These are phyloP conservation scores for Pterocarpus macrocarpus DNA, from an alignment of 306 rosid genomes.

Conservation along the genomic window DNA sequence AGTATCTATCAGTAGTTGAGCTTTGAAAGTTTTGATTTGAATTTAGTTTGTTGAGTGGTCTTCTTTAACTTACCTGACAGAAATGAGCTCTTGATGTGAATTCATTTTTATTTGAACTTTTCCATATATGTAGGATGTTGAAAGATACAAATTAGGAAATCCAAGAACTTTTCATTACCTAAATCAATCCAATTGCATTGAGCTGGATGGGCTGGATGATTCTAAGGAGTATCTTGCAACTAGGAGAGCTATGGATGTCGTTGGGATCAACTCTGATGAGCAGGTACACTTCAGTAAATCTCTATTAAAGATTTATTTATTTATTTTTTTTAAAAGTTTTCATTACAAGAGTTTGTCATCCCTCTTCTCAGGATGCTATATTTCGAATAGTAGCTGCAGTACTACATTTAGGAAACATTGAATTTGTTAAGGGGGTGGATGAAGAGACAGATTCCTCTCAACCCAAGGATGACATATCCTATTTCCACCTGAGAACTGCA, in stretches of 20 bases:
- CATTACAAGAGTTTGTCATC: slow-evolving; percentile 30
- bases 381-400: slow-evolving; percentile 90
- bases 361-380: slow-evolving; percentile 80
- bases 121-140: slow-evolving; percentile 64
- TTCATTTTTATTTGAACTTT: slow-evolving; percentile 35
- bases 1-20: not conserved
- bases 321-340: slow-evolving; percentile 10
- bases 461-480: slow-evolving; percentile 83
- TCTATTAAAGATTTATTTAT: slow-evolving; percentile 7
- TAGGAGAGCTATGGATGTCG: slow-evolving; percentile 94
- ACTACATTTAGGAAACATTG: slow-evolving; percentile 93
- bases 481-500: slow-evolving; percentile 78
- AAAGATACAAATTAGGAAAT: slow-evolving; percentile 77
- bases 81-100: slow-evolving; percentile 5
- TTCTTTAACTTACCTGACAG: slow-evolving; percentile 17
- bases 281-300: slow-evolving; percentile 66
- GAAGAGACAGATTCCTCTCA: slow-evolving; percentile 80
- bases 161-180: slow-evolving; percentile 85
- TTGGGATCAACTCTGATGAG: slow-evolving; percentile 81
- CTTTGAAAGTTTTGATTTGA: slow-evolving; percentile 25
- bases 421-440: slow-evolving; percentile 74
- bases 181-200: slow-evolving; percentile 79
- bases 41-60: slow-evolving; percentile 14
- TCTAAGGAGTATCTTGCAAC: slow-evolving; percentile 83
- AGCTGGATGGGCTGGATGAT: slow-evolving; percentile 72